Base-by-base conservation (phyloP, 2,329 filamentous ascomycete species). In the Colletotrichum chlorophyti region DNA sequence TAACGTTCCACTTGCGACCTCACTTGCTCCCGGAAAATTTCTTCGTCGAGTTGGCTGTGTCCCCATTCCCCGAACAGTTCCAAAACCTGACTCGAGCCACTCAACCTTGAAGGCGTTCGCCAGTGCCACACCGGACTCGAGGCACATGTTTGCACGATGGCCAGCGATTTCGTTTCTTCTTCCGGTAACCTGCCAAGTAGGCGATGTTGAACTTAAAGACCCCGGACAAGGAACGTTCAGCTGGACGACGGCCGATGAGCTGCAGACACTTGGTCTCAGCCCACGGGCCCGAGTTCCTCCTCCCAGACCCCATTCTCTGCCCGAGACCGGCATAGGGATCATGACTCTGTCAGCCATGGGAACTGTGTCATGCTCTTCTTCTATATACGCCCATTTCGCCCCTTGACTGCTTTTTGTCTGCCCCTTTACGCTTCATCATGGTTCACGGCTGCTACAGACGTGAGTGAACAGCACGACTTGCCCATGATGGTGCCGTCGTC, bases 281-380 rank as follows among this genome's bases (percentile, higher is more conserved):
- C 45, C 26, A 15, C 15, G 38, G 50, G 37, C 35, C 45, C 57
- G 45, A 54, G 51, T 60, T n/a, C n/a, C 26, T n/a, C n/a, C 10
- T 41, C 5, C 35, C 32, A 34, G 15, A 15, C 42, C 45, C 31
- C 26, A 45, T 32, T 31, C 45, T 34, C 38, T 58, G 57, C 43
- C 45, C 43, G 57, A n/a, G 37, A 24, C 38, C 38, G 35, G 14
- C 21, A 17, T 29, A 14, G 29, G 19, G 14, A 15, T 19, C 10
- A 23, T 11, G 35, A 42, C 12, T n/a, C 34, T 14, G 14, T 27
- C 52, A 27, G 38, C 26, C 42, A 60, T 60, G 57, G 57, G 51
- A 55, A 60, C 35, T 55, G 35, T 21, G 31, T 26, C 26, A 19
- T 15, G 17, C 4, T 12, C 11, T 23, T 51, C 31, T 17, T 6